Percentiles rank a stretch among this genome's conserved stretches.
Conservation (phyloP, 495 filamentous ascomycete species). For the Annulohypoxylon bovei region DNA sequence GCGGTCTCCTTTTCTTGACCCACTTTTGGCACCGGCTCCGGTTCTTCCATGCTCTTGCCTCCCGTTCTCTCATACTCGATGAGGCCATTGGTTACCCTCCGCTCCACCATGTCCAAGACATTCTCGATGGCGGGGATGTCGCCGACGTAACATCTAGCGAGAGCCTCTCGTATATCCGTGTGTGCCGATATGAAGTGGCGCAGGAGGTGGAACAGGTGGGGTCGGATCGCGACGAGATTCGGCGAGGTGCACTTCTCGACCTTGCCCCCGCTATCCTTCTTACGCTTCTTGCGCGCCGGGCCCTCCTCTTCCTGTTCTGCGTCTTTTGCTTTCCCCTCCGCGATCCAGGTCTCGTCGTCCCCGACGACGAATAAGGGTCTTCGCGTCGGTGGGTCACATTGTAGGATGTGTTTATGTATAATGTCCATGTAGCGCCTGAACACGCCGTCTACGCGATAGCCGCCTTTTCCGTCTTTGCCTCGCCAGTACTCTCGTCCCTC, state of each 20-base stretch:
- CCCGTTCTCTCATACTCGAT: conserved; percentile 70
- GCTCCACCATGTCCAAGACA: conserved; percentile 67
- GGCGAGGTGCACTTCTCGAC: conserved; percentile 64
- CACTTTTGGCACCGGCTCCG: conserved; percentile 46
- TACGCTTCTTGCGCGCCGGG: conserved; percentile 67
- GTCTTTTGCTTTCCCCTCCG: conserved; percentile 27
- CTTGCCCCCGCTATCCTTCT: conserved; percentile 60
- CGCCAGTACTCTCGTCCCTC: conserved; percentile 86
- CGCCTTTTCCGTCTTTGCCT: conserved; percentile 80
- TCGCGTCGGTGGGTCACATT: conserved; percentile 67
- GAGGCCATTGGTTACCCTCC: conserved; percentile 75
- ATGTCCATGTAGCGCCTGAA: conserved; percentile 91
- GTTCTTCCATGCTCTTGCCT: conserved; percentile 66
- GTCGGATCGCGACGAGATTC: conserved; percentile 84
- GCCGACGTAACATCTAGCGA: conserved; percentile 71
- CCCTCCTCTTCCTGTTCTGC: conserved; percentile 51
- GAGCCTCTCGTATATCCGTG: conserved; percentile 80
- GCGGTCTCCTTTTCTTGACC: conserved; percentile 42
- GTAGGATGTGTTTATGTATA: conserved; percentile 77
- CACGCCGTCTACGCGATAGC: conserved; percentile 88
- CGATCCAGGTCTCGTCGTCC: conserved; percentile 59
- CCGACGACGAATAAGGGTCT: conserved; percentile 79
- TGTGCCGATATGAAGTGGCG: conserved; percentile 80
- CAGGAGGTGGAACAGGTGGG: conserved; percentile 92
- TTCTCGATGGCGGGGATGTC: conserved; percentile 77